Evolutionary conservation across 768 basidiomycete species (phyloP).

Genomic region (Podaxis sp.): DNA sequence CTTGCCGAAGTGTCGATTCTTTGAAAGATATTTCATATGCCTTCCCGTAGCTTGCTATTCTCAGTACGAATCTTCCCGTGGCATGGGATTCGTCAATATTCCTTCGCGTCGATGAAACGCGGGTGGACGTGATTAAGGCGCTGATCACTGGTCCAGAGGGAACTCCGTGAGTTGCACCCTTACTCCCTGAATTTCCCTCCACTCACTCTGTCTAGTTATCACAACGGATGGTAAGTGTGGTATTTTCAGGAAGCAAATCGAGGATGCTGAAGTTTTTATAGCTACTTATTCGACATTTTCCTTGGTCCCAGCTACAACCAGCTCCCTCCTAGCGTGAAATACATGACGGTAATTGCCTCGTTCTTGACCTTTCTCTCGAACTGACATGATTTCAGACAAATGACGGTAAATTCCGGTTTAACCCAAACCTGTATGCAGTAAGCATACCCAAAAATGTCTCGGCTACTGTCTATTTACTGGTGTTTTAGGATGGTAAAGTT

Average conservation of each 20-base stretch:
- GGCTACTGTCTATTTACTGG: background rate
- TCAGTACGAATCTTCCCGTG: slow-evolving; percentile 92
- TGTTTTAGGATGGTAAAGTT: slow-evolving; percentile 82
- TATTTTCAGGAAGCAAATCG: slow-evolving; percentile 29
- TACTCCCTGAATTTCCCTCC: background rate
- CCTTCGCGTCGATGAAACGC: slow-evolving; percentile 86
- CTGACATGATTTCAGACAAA: slow-evolving; percentile 57
- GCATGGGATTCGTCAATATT: slow-evolving; percentile 96
- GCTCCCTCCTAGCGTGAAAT: slow-evolving; percentile 70
- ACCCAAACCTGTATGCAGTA: slow-evolving; percentile 92
- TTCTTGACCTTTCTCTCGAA: background rate
- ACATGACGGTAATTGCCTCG: slow-evolving; percentile 52
- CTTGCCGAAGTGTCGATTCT: background rate
- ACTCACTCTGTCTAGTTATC: slow-evolving; percentile 49
- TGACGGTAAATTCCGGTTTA: slow-evolving; percentile 87
- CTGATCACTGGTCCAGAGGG: slow-evolving; percentile 91
- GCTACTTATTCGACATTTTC: slow-evolving; percentile 85
- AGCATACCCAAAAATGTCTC: slow-evolving; percentile 22
- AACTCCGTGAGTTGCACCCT: slow-evolving; percentile 67
- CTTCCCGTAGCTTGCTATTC: slow-evolving; percentile 73
- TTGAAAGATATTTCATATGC: slow-evolving; percentile 8
- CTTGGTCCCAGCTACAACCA: slow-evolving; percentile 88
- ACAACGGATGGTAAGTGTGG: slow-evolving; percentile 81
- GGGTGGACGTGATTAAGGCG: slow-evolving; percentile 92
- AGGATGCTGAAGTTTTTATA: slow-evolving; percentile 12